Evolutionary conservation across 2,329 filamentous ascomycete species (phyloP).

Genomic region (Sordariomycetes sp.): DNA sequence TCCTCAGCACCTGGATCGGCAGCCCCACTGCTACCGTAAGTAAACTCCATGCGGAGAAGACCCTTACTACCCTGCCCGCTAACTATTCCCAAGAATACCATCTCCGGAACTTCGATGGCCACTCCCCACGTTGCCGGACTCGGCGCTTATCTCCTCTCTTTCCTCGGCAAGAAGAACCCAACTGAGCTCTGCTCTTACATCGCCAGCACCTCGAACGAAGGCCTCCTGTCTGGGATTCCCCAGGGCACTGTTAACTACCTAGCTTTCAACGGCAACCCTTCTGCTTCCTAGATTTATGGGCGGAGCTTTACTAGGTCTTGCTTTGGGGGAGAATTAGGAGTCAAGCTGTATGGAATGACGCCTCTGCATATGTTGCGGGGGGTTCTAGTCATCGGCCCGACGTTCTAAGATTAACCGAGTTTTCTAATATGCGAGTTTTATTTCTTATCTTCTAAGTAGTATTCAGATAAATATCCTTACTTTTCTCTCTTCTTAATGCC

Average conservation of each 20-base stretch:
- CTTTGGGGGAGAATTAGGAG: too few relatives aligned
- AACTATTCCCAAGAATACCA: conserved; percentile 16
- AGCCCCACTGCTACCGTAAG: conserved; percentile 22
- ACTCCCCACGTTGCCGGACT: conserved; percentile 50
- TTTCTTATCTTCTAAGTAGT: too few relatives aligned
- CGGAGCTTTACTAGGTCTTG: too few relatives aligned
- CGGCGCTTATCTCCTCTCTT: conserved; percentile 30
- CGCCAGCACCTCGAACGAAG: conserved; percentile 24
- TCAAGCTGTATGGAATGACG: too few relatives aligned
- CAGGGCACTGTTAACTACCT: neutral
- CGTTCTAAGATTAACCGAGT: too few relatives aligned
- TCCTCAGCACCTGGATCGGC: conserved; percentile 36
- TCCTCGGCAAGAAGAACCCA: conserved; percentile 26
- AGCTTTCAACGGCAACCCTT: neutral
- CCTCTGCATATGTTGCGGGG: too few relatives aligned
- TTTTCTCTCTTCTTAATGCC: too few relatives aligned
- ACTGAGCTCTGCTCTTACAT: conserved; percentile 29
- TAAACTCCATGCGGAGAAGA: neutral
- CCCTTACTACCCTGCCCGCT: neutral
- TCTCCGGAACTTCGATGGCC: conserved; percentile 54
- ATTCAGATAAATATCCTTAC: too few relatives aligned
- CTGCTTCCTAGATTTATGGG: neutral
- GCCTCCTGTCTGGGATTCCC: conserved; percentile 16
- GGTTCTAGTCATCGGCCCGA: too few relatives aligned
- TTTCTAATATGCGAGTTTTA: too few relatives aligned